Conservation (phyloP, 1,139 yeast genomes). For the Kurtzmaniella natalensis region DNA sequence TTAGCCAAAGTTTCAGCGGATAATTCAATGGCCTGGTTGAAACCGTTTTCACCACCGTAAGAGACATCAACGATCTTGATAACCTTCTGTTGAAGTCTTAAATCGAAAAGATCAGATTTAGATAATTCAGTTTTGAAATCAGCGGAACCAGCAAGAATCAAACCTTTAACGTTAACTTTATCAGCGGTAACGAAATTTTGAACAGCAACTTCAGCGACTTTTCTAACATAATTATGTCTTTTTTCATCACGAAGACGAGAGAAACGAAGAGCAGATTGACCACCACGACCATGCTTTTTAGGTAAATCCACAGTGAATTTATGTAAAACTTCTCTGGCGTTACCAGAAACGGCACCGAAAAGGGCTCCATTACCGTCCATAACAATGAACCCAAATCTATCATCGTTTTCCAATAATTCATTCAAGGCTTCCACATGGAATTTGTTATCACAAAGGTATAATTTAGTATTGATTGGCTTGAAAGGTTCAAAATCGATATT, state of each 20-base stretch:
- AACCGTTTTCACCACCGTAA: constrained; percentile 98
- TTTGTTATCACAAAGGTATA: constrained; percentile 94
- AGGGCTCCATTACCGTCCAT: constrained; percentile 99
- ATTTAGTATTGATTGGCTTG: constrained; percentile 95
- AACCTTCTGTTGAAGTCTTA: constrained; percentile 81
- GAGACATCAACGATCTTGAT: constrained; percentile 93
- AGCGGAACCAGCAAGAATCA: constrained; percentile 97
- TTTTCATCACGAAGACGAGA: constrained; percentile 98
- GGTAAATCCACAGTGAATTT: constrained; percentile 97
- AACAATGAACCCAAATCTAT: constrained; percentile 92
- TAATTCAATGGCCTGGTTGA: constrained; percentile 96
- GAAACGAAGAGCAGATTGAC: constrained; percentile 99
- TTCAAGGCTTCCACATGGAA: constrained; percentile 96
- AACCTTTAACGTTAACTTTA: constrained; percentile 89
- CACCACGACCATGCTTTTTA: constrained; percentile 99
- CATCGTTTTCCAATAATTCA: constrained; percentile 91
- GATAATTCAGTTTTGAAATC: constrained; percentile 94
- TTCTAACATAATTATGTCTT: constrained; percentile 96
- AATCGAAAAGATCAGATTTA: constrained; percentile 88
- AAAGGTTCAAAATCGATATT: constrained; percentile 96
- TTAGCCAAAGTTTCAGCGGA: constrained; percentile 95
- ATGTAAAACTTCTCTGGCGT: constrained; percentile 92
- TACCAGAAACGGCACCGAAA: constrained; percentile 95
- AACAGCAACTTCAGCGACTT: constrained; percentile 97
- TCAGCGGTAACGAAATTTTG: constrained; percentile 92